Conservation (phyloP, 1,284 basidiomycete species). For the Pascua sp. region DNA sequence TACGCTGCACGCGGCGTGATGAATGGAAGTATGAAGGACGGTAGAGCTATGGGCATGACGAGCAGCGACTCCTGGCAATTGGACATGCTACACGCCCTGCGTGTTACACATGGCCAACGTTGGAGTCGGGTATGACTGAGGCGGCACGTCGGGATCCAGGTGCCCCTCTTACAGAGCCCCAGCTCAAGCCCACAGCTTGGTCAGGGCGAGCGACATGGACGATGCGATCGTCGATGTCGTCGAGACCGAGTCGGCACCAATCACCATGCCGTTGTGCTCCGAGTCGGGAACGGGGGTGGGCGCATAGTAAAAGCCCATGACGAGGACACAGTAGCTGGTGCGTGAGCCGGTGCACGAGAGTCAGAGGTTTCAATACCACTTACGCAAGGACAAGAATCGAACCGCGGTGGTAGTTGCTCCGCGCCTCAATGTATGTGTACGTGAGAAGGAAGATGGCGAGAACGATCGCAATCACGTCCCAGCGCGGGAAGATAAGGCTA, state of each 20-base stretch:
- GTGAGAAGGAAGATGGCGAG: constrained; percentile 94
- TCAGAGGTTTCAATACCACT: constrained; percentile 16
- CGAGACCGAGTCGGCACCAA: not conserved
- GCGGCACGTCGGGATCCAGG: too few species aligned
- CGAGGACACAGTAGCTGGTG: constrained; percentile 69
- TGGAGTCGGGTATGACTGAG: too few species aligned
- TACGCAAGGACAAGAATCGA: constrained; percentile 87
- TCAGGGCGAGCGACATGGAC: not conserved
- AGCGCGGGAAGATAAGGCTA: constrained; percentile 95
- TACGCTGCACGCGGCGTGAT: too few species aligned
- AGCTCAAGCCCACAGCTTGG: constrained; percentile 4
- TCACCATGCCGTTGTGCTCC: constrained; percentile 1
- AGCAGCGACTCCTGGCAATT: too few species aligned
- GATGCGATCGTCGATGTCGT: not conserved
- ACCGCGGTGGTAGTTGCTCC: constrained; percentile 93
- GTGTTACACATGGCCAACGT: too few species aligned
- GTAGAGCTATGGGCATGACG: too few species aligned
- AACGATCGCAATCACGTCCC: constrained; percentile 96
- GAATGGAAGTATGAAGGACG: too few species aligned
- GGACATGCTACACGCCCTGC: too few species aligned
- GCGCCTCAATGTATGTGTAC: constrained; percentile 98
- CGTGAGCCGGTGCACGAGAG: constrained; percentile 3
- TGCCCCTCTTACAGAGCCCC: too few species aligned
- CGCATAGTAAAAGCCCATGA: constrained; percentile 75
- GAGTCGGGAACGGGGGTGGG: constrained; percentile 36